Conservation (phyloP, 2,329 filamentous ascomycete genomes). For the Harringtonia aguacate region DNA sequence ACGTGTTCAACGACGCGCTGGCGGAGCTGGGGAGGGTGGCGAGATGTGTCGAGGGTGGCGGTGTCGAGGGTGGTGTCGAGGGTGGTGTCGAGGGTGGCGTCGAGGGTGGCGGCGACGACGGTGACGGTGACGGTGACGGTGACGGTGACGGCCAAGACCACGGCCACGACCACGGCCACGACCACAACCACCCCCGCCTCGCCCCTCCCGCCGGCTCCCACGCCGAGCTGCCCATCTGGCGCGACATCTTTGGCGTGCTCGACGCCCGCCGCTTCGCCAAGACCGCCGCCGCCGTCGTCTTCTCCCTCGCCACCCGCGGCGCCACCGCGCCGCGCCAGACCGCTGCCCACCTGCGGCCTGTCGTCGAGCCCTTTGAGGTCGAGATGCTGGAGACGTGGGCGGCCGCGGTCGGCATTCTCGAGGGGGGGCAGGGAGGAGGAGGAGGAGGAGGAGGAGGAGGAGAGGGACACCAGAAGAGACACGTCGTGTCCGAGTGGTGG, state of each 20-base stretch:
- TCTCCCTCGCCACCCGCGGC: constrained; percentile 52
- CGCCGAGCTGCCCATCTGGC: constrained; percentile 55
- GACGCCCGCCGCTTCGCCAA: constrained; percentile 54
- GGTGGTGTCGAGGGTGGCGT: no score
- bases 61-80: background rate
- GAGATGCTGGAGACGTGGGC: constrained; percentile 50
- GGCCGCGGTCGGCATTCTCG: constrained; percentile 38
- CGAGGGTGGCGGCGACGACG: background rate
- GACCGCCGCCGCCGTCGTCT: constrained; percentile 50
- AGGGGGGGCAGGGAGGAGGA: constrained; percentile 21
- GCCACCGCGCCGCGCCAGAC: constrained; percentile 43
- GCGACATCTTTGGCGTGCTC: constrained; percentile 52
- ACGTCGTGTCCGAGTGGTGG: constrained; percentile 53
- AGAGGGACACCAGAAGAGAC: no score
- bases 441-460: no score
- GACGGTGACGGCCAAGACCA: constrained; percentile 35
- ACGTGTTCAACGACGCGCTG: constrained; percentile 33
- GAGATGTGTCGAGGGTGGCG: background rate
- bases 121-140: background rate
- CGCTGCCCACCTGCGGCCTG: constrained; percentile 42
- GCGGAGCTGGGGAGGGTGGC: constrained; percentile 1
- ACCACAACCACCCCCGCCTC: no score
- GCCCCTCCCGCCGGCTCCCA: no score
- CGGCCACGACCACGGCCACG: no score
- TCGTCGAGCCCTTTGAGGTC: constrained; percentile 54